Percentiles rank a stretch among this genome's conserved stretches.
Evolutionary conservation across 2,329 filamentous ascomycete species (phyloP).

Genomic region (Boeremia lycopersici): DNA sequence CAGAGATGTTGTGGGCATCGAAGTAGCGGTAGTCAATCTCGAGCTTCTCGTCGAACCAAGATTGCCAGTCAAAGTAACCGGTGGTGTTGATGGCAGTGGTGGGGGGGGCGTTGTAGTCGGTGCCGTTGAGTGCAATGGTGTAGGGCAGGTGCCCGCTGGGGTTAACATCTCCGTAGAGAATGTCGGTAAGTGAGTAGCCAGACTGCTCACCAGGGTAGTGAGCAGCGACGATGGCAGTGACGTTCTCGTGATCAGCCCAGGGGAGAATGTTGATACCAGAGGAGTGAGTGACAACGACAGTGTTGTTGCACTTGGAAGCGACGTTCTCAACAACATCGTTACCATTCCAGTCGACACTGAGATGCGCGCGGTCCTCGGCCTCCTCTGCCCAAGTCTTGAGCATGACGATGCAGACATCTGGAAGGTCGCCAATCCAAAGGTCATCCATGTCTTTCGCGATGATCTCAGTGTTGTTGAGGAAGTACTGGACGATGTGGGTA

Average conservation of each 20-base stretch:
- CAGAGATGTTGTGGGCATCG: conserved; percentile 67
- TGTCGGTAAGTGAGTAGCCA: conserved; percentile 49
- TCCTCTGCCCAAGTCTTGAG: conserved; percentile 61
- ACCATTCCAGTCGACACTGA: conserved; percentile 52
- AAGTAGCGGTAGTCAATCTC: conserved; percentile 84
- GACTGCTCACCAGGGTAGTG: conserved; percentile 52
- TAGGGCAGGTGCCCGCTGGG: conserved; percentile 83
- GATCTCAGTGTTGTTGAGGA: conserved; percentile 52
- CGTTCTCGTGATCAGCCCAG: conserved; percentile 51
- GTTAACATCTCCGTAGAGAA: conserved; percentile 76
- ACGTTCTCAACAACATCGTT: conserved; percentile 52
- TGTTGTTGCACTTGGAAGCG: conserved; percentile 57
- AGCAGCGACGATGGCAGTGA: conserved; percentile 51
- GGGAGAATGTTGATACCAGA: conserved; percentile 51
- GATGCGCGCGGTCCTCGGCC: conserved; percentile 49
- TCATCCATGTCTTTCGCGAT: conserved; percentile 36
- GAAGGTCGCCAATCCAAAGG: conserved; percentile 38
- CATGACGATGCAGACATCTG: conserved; percentile 62
- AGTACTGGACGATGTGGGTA: conserved; percentile 52
- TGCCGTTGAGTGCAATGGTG: conserved; percentile 74
- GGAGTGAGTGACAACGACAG: conserved; percentile 56
- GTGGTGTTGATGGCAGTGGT: conserved; percentile 48
- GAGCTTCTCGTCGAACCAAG: conserved; percentile 62
- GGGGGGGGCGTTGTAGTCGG: conserved; percentile 66
- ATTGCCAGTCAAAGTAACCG: conserved; percentile 53